These are phyloP conservation scores for Hypoxylon sp. DNA, from an alignment of 2,329 filamentous ascomycete species.

Conservation along the genomic window DNA sequence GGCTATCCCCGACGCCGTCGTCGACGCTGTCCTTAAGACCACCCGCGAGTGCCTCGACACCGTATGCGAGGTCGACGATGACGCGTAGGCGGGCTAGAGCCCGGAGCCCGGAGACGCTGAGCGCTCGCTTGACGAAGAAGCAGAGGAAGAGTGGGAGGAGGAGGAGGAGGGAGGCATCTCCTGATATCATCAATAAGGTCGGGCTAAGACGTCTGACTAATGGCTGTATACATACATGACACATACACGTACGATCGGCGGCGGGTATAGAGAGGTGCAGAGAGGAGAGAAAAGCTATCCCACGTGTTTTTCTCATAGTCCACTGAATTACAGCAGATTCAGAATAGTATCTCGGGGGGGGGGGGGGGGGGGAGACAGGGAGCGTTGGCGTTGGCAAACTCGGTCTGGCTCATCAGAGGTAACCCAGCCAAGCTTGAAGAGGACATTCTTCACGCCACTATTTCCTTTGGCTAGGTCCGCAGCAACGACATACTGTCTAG, in stretches of 20 bases:
- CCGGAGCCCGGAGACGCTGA: not conserved
- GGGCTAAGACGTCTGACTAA: not conserved
- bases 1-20: slow-evolving; percentile 65
- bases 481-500: slow-evolving; percentile 11
- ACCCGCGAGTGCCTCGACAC: slow-evolving; percentile 66
- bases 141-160: not conserved
- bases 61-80: slow-evolving; percentile 53
- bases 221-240: slow-evolving; percentile 6
- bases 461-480: not conserved
- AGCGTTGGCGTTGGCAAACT: slow-evolving; percentile 30
- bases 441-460: slow-evolving; percentile 3
- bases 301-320: not conserved
- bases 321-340: not conserved
- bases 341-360: slow-evolving; percentile 12
- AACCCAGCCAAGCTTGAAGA: not conserved
- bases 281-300: not conserved
- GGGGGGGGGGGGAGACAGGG: not conserved
- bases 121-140: not conserved
- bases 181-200: not conserved
- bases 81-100: slow-evolving; percentile 23
- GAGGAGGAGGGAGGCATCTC: not conserved
- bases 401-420: not conserved
- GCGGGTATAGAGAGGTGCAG: not conserved
- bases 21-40: slow-evolving; percentile 68
- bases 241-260: not conserved